These are phyloP conservation scores for Byssoonygena ceratinophila DNA, from an alignment of 2,329 filamentous ascomycete genomes.

Conservation along the genomic window DNA sequence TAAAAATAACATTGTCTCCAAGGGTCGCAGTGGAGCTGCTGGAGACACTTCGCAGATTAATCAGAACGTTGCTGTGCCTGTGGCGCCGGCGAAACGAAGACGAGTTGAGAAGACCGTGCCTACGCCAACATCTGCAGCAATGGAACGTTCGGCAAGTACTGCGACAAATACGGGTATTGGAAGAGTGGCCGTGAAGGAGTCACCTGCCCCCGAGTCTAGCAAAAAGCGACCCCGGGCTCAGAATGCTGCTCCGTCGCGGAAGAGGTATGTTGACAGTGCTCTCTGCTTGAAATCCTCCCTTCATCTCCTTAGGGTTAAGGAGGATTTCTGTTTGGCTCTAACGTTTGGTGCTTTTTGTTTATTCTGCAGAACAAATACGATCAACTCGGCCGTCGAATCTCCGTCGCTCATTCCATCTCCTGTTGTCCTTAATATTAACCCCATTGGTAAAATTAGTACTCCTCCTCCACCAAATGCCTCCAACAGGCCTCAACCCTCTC, in stretches of 20 bases:
- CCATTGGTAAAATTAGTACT: slow-evolving; percentile 50
- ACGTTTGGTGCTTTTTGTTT: slow-evolving; percentile 1
- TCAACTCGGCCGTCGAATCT: slow-evolving; percentile 48
- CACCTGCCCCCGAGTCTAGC: slow-evolving; percentile 52
- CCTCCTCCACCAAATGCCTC: slow-evolving; percentile 49
- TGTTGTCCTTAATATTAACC: slow-evolving; percentile 52
- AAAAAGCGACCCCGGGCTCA: slow-evolving; percentile 66
- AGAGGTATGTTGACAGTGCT: slow-evolving; percentile 50
- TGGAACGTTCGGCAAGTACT: slow-evolving; percentile 35
- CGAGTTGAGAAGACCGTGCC: slow-evolving; percentile 61
- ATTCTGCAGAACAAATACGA: slow-evolving; percentile 36
- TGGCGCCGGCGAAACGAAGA: slow-evolving; percentile 57
- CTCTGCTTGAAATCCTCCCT: slow-evolving; percentile 4
- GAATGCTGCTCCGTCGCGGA: slow-evolving; percentile 58
- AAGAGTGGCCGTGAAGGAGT: slow-evolving; percentile 48
- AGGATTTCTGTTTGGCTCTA: slow-evolving; percentile 8
- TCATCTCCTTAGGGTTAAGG: neutral
- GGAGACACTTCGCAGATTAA: neutral
- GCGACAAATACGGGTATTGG: slow-evolving; percentile 24
- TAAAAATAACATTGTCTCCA: slow-evolving; percentile 49
- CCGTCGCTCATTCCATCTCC: slow-evolving; percentile 67
- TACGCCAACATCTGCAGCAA: slow-evolving; percentile 23
- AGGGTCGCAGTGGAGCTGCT: slow-evolving; percentile 31
- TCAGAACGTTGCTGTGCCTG: slow-evolving; percentile 17
- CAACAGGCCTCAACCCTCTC: slow-evolving; percentile 55